phyloP scores from a whole-genome alignment of 2,329 filamentous ascomycete species.

The Diplodia mutila region DNA sequence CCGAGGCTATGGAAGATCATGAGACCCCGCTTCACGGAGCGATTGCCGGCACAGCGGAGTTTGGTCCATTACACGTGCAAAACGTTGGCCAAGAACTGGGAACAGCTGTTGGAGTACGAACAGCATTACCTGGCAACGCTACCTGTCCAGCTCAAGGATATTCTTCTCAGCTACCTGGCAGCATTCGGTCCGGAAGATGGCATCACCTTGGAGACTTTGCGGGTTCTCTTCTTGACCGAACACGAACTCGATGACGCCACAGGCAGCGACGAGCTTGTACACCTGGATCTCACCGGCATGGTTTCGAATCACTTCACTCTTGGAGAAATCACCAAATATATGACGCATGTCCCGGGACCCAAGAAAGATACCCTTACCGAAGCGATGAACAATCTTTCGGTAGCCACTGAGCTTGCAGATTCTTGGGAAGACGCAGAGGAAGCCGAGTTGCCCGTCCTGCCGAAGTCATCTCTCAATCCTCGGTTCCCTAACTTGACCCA shows the following conservation, averaged over 20 bases:
- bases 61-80: slow-evolving; percentile 58
- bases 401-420: slow-evolving; percentile 39
- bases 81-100: slow-evolving; percentile 60
- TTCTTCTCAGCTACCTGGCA: slow-evolving; percentile 61
- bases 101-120: slow-evolving; percentile 61
- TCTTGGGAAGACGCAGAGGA: slow-evolving; percentile 49
- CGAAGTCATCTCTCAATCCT: slow-evolving; percentile 14
- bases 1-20: slow-evolving; percentile 13
- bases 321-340: slow-evolving; percentile 52
- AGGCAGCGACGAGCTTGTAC: slow-evolving; percentile 50
- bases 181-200: slow-evolving; percentile 51
- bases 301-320: slow-evolving; percentile 55
- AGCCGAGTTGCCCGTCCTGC: slow-evolving; percentile 26
- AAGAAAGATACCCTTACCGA: slow-evolving; percentile 25
- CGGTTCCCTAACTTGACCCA: slow-evolving; percentile 60
- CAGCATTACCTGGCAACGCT: slow-evolving; percentile 57
- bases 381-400: slow-evolving; percentile 30
- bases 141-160: slow-evolving; percentile 55
- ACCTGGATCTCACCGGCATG: slow-evolving; percentile 58
- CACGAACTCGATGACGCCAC: slow-evolving; percentile 37
- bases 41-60: slow-evolving; percentile 36
- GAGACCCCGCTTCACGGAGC: slow-evolving; percentile 15
- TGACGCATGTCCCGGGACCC: slow-evolving; percentile 32
- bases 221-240: slow-evolving; percentile 53
- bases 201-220: slow-evolving; percentile 51